phyloP scores from a whole-genome alignment of 192 early-diverging fungal species.

The Gamsiella multidivaricata region DNA sequence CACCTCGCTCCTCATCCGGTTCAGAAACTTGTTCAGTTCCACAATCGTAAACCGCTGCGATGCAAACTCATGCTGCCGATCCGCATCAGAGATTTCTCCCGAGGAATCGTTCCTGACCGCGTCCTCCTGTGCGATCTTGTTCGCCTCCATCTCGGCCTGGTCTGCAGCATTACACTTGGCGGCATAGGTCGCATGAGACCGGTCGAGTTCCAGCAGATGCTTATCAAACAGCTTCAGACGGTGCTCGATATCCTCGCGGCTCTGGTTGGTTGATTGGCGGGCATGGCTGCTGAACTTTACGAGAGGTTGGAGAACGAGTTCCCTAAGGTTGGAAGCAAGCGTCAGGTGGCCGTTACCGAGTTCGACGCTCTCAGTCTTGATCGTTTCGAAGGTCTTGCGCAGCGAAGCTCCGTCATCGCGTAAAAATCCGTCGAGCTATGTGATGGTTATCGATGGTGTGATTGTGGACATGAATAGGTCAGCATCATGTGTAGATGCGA shows the following conservation, averaged over 20 bases:
- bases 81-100: slow-evolving; percentile 2
- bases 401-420: slow-evolving; percentile 67
- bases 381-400: slow-evolving; percentile 58
- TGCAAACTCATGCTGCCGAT: slow-evolving; percentile 59
- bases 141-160: slow-evolving; percentile 65
- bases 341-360: slow-evolving; percentile 58
- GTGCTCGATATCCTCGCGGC: slow-evolving; percentile 58
- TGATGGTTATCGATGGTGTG: no score
- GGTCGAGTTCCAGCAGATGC: slow-evolving; percentile 58
- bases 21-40: slow-evolving; percentile 71
- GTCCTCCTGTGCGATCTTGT: slow-evolving; percentile 38
- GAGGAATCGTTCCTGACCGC: background rate
- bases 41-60: slow-evolving; percentile 67
- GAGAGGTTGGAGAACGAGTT: slow-evolving; percentile 61
- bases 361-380: slow-evolving; percentile 57
- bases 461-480: background rate
- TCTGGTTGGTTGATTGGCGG: slow-evolving; percentile 44
- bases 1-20: slow-evolving; percentile 70
- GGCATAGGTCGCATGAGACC: slow-evolving; percentile 54
- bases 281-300: slow-evolving; percentile 57
- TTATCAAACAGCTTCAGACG: slow-evolving; percentile 63
- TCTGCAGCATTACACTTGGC: slow-evolving; percentile 71
- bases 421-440: slow-evolving; percentile 59
- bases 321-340: slow-evolving; percentile 53
- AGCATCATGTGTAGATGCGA: background rate